phyloP scores from a whole-genome alignment of 1,284 basidiomycete species.

The Marasmius sp. region DNA sequence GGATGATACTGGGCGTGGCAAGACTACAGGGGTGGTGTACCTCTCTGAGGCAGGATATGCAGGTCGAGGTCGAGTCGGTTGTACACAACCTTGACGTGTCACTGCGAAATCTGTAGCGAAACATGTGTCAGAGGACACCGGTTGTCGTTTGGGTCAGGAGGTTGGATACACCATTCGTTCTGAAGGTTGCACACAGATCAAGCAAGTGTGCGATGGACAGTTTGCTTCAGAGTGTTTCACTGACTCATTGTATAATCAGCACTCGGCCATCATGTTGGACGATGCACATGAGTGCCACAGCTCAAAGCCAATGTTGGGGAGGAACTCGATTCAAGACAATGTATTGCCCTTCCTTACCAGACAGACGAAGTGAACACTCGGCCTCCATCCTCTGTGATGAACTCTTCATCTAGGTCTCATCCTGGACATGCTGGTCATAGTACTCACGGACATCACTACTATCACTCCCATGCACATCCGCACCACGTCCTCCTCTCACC shows the following conservation, averaged over 20 bases:
- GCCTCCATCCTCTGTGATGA: no score
- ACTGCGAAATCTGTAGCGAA: constrained; percentile 99
- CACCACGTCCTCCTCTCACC: neutral
- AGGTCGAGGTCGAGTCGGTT: constrained; percentile 89
- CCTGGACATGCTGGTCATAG: no score
- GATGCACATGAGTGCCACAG: constrained; percentile 99
- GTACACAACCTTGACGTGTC: constrained; percentile 97
- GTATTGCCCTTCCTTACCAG: no score
- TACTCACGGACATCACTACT: no score
- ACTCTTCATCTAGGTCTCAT: no score
- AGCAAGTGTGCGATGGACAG: constrained; percentile 99
- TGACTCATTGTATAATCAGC: constrained; percentile 90
- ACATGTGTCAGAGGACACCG: constrained; percentile 97
- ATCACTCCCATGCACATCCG: no score
- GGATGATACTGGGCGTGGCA: constrained; percentile 92
- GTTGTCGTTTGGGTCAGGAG: constrained; percentile 94
- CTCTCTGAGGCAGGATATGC: constrained; percentile 88
- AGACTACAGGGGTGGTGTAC: constrained; percentile 94
- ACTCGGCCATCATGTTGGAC: constrained; percentile 97
- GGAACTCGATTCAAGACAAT: no score
- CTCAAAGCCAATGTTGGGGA: no score
- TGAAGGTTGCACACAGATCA: constrained; percentile 98
- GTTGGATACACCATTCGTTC: constrained; percentile 99
- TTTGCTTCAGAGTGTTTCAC: constrained; percentile 95
- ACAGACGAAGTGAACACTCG: no score